phyloP scores from a whole-genome alignment of 805 yeast genomes.

The Schwanniomyces vanrijiae region DNA sequence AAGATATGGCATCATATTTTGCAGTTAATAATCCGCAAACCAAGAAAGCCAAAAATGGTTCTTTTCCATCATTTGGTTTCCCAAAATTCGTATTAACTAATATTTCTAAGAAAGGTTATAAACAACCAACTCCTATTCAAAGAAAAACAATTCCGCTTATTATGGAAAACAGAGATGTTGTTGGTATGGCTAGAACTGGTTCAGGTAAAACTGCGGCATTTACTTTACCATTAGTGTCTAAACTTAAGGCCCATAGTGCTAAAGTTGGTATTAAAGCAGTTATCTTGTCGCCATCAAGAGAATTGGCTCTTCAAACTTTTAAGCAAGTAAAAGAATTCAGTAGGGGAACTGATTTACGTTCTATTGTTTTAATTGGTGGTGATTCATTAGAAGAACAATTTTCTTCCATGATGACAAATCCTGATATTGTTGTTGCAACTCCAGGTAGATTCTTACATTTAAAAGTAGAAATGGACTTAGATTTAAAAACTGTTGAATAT shows the following conservation, averaged over 20 bases:
- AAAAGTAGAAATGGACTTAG: slow-evolving; percentile 92
- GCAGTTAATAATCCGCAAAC: slow-evolving; percentile 40
- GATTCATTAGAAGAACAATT: slow-evolving; percentile 98
- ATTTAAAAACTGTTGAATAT: slow-evolving; percentile 79
- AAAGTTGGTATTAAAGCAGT: slow-evolving; percentile 88
- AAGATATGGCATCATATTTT: slow-evolving; percentile 37
- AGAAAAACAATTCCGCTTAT: slow-evolving; percentile 91
- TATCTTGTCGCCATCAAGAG: slow-evolving; percentile 92
- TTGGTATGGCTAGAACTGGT: slow-evolving; percentile 99
- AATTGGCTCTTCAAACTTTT: slow-evolving; percentile 89
- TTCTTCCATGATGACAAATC: slow-evolving; percentile 86
- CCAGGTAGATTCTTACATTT: slow-evolving; percentile 97
- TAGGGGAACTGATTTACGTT: slow-evolving; percentile 77
- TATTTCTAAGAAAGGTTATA: slow-evolving; percentile 81
- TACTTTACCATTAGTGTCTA: slow-evolving; percentile 84
- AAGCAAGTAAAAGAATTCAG: slow-evolving; percentile 87
- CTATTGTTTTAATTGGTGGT: slow-evolving; percentile 90
- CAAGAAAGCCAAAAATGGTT: slow-evolving; percentile 70
- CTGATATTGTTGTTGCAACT: slow-evolving; percentile 93
- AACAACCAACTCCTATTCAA: slow-evolving; percentile 97
- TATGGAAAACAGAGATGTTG: slow-evolving; percentile 86
- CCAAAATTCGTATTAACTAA: slow-evolving; percentile 69
- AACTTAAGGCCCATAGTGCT: slow-evolving; percentile 78
- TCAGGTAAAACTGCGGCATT: slow-evolving; percentile 99
- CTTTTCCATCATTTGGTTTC: slow-evolving; percentile 88